Evolutionary conservation across 805 yeast species (phyloP), one percentile per base, ranked within the genome.

Genomic region (Middelhovenomyces tepae): DNA sequence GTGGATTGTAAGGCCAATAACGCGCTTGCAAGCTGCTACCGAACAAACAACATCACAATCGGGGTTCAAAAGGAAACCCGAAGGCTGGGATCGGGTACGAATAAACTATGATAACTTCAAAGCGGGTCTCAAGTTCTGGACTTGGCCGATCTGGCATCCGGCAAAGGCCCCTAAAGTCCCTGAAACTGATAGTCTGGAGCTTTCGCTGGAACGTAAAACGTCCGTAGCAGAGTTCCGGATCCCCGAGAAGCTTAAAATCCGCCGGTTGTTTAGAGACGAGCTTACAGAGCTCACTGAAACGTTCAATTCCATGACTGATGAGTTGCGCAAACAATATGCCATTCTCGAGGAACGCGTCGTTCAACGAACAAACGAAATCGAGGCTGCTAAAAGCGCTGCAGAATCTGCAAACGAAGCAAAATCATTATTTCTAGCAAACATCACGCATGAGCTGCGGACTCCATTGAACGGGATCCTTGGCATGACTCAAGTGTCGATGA

Each of bases 381-480:
- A 87, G 54, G 50, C 40, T n/a, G 59, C 62, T 5, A 47, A 51
- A 29, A 34, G 49, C 4, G 47, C 46, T 19, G 68, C 69, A 3
- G 65, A 59, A 27, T 73, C 80, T 22, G 97, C 98, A 2, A 89
- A 87, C 56, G 95, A 84, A 48, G 95, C 96, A 3, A 91, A 89
- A 52, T 83, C 95, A 5, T 82, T 83, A 8, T 85, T 85, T 53
- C 82, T 85, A 50, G 94, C 95, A n/a, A 86, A 85, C 49, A 83
- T 85, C 19, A 82, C 94, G 0, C 95, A 85, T 54, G 98, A 89
- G 60, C 67, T 89, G 48, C 69, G 96, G 45, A 89, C 97, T 0
- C 98, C 98, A 2, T 62, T 89, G 46, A 89, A 91, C 56, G 98
- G 97, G 54, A 89, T 89, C 18, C 62, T 91, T 37, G 98, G 98